Conservation (phyloP, 108 stramenopile species). For the Craspedostauros australis region DNA sequence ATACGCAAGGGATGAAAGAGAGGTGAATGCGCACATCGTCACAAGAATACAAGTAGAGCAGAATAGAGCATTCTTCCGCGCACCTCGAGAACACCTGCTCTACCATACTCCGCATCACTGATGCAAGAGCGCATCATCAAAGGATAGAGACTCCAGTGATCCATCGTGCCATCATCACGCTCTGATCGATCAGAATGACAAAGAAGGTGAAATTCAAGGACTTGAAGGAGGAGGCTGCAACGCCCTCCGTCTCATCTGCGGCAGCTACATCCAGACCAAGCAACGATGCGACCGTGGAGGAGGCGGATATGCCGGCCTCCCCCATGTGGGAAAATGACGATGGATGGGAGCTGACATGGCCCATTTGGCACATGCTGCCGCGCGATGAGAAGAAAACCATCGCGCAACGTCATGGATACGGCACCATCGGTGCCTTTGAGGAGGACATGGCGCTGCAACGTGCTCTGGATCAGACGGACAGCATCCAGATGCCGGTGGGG, state of each 20-base stretch:
- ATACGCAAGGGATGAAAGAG: no score
- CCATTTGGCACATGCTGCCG: conserved; percentile 81
- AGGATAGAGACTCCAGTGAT: no score
- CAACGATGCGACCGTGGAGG: conserved; percentile 10
- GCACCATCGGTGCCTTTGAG: conserved; percentile 81
- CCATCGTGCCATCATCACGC: no score
- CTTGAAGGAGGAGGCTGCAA: conserved; percentile 85
- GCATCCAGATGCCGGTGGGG: conserved; percentile 18
- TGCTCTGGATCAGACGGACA: conserved; percentile 17
- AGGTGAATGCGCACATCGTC: no score
- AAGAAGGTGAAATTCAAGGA: no score
- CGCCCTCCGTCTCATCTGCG: conserved; percentile 24
- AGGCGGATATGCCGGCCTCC: background rate
- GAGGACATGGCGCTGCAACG: conserved; percentile 37
- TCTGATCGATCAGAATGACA: no score
- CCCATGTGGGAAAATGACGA: conserved; percentile 40
- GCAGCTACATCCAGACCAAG: no score
- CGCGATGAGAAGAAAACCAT: conserved; percentile 57
- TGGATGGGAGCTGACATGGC: conserved; percentile 71
- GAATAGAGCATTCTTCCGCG: no score
- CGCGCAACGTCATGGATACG: conserved; percentile 61
- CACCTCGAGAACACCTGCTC: no score
- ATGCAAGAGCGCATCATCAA: no score
- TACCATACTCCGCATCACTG: no score
- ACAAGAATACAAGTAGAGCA: no score